Evolutionary conservation across 768 basidiomycete species (phyloP).

Genomic region (Pleurotus platypus): DNA sequence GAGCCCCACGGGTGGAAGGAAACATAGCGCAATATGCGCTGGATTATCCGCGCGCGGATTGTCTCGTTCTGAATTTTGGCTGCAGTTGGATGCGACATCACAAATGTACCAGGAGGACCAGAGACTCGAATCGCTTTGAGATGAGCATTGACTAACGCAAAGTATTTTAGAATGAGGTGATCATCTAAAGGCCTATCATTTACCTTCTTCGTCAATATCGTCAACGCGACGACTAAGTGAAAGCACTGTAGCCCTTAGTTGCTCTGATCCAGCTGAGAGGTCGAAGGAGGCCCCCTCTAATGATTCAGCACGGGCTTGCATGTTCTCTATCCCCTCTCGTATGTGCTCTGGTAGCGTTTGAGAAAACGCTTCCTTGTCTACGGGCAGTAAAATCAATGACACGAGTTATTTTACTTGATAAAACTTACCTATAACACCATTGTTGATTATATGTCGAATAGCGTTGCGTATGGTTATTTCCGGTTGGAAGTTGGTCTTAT

Average conservation of each 20-base stretch:
- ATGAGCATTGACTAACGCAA: conserved; percentile 35
- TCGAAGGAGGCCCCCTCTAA: conserved; percentile 21
- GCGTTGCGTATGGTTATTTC: conserved; percentile 69
- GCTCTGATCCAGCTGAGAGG: conserved; percentile 26
- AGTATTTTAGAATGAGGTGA: conserved; percentile 6
- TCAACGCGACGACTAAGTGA: conserved; percentile 31
- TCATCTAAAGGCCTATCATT: not conserved
- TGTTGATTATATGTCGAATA: conserved; percentile 48
- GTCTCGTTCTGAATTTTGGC: conserved; percentile 27
- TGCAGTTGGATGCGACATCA: conserved; percentile 37
- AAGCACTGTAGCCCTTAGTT: conserved; percentile 33
- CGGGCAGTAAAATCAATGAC: conserved; percentile 6
- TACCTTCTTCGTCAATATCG: conserved; percentile 45
- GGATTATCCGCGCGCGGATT: conserved; percentile 38
- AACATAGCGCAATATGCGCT: conserved; percentile 62
- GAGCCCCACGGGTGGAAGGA: conserved; percentile 81
- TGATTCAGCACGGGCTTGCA: conserved; percentile 25
- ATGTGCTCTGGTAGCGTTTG: conserved; percentile 17
- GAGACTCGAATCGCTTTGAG: conserved; percentile 32
- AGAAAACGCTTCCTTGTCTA: not conserved
- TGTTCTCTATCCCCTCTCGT: conserved; percentile 24
- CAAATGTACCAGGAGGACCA: conserved; percentile 48
- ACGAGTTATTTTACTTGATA: not conserved
- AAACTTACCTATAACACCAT: conserved; percentile 6
- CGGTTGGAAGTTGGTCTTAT: conserved; percentile 75